phyloP scores from a whole-genome alignment of 192 early-diverging fungal genomes.

The Coemansia sp. region DNA sequence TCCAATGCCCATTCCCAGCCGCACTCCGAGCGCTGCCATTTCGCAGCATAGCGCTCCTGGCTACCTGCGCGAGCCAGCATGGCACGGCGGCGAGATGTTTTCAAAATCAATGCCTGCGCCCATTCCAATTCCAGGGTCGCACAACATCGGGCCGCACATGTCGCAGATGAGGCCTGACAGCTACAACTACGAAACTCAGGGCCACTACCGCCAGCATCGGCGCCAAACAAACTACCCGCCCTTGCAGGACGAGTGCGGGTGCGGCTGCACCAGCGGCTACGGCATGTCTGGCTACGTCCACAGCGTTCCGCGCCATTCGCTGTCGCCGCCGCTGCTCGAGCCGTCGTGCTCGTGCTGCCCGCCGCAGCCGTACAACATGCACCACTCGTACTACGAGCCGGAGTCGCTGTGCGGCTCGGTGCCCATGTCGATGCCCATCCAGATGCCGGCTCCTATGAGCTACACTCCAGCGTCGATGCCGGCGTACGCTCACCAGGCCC shows the following conservation, averaged over 20 bases:
- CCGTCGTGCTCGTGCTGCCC: slow-evolving; percentile 17
- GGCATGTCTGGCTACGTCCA: background rate
- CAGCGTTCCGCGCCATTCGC: background rate
- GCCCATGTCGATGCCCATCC: slow-evolving; percentile 18
- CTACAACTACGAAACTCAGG: background rate
- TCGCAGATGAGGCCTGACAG: background rate
- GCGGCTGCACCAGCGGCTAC: slow-evolving; percentile 9
- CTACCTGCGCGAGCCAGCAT: background rate
- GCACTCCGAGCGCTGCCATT: background rate
- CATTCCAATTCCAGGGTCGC: slow-evolving; percentile 21
- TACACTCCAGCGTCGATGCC: slow-evolving; percentile 5
- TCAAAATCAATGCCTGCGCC: slow-evolving; percentile 16
- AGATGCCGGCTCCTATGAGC: background rate
- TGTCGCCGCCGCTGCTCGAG: slow-evolving; percentile 6
- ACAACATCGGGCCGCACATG: background rate
- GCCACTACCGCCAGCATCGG: background rate
- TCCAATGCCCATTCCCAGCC: background rate
- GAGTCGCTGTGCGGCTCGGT: slow-evolving; percentile 4
- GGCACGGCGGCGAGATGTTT: background rate
- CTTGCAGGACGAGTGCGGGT: background rate
- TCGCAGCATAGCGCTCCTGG: slow-evolving; percentile 6
- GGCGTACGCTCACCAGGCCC: background rate
- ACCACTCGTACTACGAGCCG: background rate
- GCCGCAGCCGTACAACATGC: slow-evolving; percentile 10
- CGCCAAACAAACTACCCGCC: slow-evolving; percentile 6